These are phyloP conservation scores for Saccharomycopsis sp. DNA, from an alignment of 805 yeast genomes.

Conservation along the genomic window DNA sequence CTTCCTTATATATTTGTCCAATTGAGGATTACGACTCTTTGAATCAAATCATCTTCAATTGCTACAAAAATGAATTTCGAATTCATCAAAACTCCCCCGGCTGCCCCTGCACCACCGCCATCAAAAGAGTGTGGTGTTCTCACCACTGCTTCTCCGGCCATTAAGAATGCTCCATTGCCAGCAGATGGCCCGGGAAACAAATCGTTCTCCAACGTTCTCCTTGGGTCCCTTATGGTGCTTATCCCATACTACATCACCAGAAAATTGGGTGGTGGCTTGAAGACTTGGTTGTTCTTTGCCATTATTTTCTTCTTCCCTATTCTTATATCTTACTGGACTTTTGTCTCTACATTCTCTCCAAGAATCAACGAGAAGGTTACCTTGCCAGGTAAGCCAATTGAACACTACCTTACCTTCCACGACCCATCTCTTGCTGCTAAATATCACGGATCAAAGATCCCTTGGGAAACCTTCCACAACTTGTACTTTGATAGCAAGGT, in stretches of 20 bases:
- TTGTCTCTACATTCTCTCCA: constrained; percentile 71
- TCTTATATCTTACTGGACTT: constrained; percentile 76
- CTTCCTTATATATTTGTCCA: no score
- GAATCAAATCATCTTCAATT: neutral
- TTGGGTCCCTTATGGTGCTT: constrained; percentile 43
- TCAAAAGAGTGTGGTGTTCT: constrained; percentile 40
- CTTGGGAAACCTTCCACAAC: constrained; percentile 90
- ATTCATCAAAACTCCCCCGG: constrained; percentile 56
- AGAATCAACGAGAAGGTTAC: constrained; percentile 71
- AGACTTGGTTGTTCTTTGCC: constrained; percentile 56
- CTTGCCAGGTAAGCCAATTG: constrained; percentile 72
- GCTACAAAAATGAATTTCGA: constrained; percentile 28
- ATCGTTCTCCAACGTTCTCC: constrained; percentile 57
- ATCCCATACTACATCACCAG: constrained; percentile 60
- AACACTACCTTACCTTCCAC: constrained; percentile 76
- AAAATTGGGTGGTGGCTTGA: constrained; percentile 63
- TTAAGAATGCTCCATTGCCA: constrained; percentile 79
- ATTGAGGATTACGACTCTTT: neutral
- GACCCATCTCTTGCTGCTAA: constrained; percentile 59
- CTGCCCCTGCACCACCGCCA: constrained; percentile 37
- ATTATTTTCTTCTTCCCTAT: constrained; percentile 58
- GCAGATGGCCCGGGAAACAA: constrained; percentile 88
- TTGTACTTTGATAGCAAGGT: constrained; percentile 79
- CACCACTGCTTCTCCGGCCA: constrained; percentile 57
- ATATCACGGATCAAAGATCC: constrained; percentile 75